phyloP scores from a whole-genome alignment of 176 grass and related monocot species.

The barley (Hordeum vulgare) region DNA sequence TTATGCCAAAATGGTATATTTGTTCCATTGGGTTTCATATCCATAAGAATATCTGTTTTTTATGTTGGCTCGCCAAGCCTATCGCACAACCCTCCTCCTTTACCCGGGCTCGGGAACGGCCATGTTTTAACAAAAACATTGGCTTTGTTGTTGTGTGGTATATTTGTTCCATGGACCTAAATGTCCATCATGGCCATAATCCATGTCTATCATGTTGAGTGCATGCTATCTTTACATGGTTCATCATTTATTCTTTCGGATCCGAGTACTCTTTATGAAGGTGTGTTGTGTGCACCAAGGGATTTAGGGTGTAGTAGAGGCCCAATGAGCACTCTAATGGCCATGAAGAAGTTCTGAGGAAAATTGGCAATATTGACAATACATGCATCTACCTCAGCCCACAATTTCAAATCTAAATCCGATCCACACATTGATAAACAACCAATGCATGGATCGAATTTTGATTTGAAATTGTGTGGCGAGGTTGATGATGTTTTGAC shows the following conservation, averaged over 20 bases:
- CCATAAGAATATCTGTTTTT: no score
- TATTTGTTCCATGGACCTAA: not conserved
- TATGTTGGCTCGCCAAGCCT: no score
- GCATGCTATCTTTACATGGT: slow-evolving; percentile 4
- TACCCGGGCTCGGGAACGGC: no score
- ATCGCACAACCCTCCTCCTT: no score
- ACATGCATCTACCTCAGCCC: not conserved
- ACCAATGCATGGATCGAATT: not conserved
- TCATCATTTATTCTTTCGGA: not conserved
- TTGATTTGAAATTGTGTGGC: not conserved
- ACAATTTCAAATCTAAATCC: not conserved
- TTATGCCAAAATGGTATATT: not conserved
- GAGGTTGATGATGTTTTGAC: not conserved
- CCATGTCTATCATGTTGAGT: not conserved
- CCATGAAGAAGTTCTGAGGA: not conserved
- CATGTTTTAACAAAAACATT: no score
- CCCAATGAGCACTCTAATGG: not conserved
- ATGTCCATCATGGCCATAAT: not conserved
- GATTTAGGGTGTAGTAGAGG: not conserved
- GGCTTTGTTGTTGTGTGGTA: no score
- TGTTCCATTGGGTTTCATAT: no score
- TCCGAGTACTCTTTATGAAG: not conserved
- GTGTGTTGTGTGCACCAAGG: not conserved
- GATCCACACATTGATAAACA: not conserved
- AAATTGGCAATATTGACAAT: not conserved